Evolutionary conservation across 805 yeast species (phyloP).

Genomic region (Tetrapisispora iriomotensis): DNA sequence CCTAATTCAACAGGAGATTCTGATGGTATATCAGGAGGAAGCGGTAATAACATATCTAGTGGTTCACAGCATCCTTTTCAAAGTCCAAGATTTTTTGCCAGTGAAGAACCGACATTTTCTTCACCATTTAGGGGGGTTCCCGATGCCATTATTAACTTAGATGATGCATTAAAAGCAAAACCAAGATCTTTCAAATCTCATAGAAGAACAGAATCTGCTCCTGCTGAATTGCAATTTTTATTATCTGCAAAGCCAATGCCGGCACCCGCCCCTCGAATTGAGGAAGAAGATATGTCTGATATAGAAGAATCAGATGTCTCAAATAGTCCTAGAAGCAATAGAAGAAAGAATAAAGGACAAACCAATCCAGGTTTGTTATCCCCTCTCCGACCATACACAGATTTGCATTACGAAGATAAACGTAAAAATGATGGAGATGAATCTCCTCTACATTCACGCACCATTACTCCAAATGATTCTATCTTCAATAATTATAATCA

Average conservation of each 20-base stretch:
- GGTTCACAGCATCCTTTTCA: background rate
- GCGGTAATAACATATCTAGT: background rate
- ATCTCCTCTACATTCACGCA: conserved; percentile 1
- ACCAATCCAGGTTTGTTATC: conserved; percentile 3
- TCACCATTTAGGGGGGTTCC: conserved; percentile 32
- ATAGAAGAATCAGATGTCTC: conserved; percentile 1
- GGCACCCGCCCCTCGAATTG: conserved; percentile 7
- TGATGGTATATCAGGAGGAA: background rate
- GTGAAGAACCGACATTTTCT: conserved; percentile 26
- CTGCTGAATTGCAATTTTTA: conserved; percentile 35
- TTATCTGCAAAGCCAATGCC: conserved; percentile 1
- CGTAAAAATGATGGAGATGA: background rate
- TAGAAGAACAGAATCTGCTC: conserved; percentile 49
- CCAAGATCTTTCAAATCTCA: conserved; percentile 31
- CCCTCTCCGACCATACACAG: conserved; percentile 4
- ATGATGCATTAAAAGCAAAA: conserved; percentile 38
- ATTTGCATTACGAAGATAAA: background rate
- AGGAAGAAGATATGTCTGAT: conserved; percentile 16
- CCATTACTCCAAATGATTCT: background rate
- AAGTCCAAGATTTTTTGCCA: conserved; percentile 25
- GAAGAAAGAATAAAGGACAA: background rate
- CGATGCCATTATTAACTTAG: conserved; percentile 48
- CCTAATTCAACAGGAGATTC: background rate
- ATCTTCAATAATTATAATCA: background rate
- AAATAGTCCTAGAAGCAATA: conserved; percentile 1